Conservation (phyloP, 768 basidiomycete genomes). For the Boletus subcaerulescens region DNA sequence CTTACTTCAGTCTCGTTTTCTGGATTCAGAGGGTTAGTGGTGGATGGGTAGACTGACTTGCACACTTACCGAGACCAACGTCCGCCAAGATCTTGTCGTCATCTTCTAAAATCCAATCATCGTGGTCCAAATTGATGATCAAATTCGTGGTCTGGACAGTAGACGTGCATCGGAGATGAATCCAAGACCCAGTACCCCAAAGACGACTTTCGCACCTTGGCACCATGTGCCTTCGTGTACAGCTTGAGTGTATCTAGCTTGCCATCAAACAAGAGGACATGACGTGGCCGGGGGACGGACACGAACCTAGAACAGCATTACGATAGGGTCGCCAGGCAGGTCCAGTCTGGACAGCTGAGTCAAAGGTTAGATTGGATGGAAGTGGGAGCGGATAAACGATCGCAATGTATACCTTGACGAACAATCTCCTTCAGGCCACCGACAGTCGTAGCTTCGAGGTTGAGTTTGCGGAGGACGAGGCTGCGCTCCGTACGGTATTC, state of each 20-base stretch:
- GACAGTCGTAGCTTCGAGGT: slow-evolving; percentile 79
- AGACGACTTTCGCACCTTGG: slow-evolving; percentile 57
- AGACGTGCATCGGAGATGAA: neutral
- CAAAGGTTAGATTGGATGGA: slow-evolving; percentile 6
- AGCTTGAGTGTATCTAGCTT: slow-evolving; percentile 85
- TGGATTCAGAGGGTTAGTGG: slow-evolving; percentile 28
- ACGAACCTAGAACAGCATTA: slow-evolving; percentile 61
- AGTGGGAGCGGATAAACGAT: neutral
- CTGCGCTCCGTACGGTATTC: slow-evolving; percentile 86
- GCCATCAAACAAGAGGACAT: neutral
- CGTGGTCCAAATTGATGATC: slow-evolving; percentile 96
- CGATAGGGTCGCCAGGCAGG: slow-evolving; percentile 89
- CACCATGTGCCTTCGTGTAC: slow-evolving; percentile 91
- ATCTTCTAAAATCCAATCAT: slow-evolving; percentile 86
- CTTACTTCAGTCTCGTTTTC: slow-evolving; percentile 97
- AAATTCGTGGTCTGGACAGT: slow-evolving; percentile 81
- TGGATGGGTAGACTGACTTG: neutral
- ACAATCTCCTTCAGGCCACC: slow-evolving; percentile 72
- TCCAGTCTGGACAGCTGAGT: slow-evolving; percentile 65
- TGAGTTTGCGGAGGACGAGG: slow-evolving; percentile 77
- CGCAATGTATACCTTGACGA: slow-evolving; percentile 50
- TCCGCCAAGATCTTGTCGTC: slow-evolving; percentile 62
- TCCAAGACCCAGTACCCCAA: neutral
- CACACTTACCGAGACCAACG: slow-evolving; percentile 67
- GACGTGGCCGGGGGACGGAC: neutral